Percentiles rank a stretch among this genome's conserved stretches.
phyloP scores from a whole-genome alignment of 2,329 filamentous ascomycete species.

The Periconia sp. region DNA sequence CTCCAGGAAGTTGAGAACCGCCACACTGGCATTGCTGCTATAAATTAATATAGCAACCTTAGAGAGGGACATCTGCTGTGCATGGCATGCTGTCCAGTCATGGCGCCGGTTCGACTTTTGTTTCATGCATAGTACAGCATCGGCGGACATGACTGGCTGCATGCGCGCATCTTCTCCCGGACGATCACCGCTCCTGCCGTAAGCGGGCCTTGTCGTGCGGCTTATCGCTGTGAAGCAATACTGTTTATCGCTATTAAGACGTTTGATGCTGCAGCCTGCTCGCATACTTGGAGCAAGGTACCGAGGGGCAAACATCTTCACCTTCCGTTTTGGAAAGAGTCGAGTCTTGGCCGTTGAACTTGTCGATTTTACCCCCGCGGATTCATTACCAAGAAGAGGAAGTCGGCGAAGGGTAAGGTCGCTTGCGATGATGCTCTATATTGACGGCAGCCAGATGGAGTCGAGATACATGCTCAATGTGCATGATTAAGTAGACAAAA shows the following conservation, averaged over 20 bases:
- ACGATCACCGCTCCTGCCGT: slow-evolving; percentile 13
- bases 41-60: slow-evolving; percentile 26
- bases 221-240: slow-evolving; percentile 12
- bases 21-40: slow-evolving; percentile 12
- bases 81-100: slow-evolving; percentile 16
- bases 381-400: slow-evolving; percentile 5
- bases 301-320: background rate
- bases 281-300: slow-evolving; percentile 4
- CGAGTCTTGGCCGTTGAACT: slow-evolving; percentile 3
- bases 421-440: background rate
- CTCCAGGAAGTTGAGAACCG: slow-evolving; percentile 24
- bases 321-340: slow-evolving; percentile 18
- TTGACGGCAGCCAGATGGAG: background rate
- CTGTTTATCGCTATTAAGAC: slow-evolving; percentile 5
- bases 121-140: slow-evolving; percentile 18
- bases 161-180: slow-evolving; percentile 9
- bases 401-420: slow-evolving; percentile 1
- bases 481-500: no score
- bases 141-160: slow-evolving; percentile 12
- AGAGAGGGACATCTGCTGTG: slow-evolving; percentile 7
- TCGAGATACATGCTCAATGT: no score
- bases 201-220: slow-evolving; percentile 4
- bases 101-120: slow-evolving; percentile 3
- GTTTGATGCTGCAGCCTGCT: slow-evolving; percentile 3
- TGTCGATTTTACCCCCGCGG: slow-evolving; percentile 1